Evolutionary conservation across 176 grass and related monocot species (phyloP).

Genomic region (Guadua angustifolia): DNA sequence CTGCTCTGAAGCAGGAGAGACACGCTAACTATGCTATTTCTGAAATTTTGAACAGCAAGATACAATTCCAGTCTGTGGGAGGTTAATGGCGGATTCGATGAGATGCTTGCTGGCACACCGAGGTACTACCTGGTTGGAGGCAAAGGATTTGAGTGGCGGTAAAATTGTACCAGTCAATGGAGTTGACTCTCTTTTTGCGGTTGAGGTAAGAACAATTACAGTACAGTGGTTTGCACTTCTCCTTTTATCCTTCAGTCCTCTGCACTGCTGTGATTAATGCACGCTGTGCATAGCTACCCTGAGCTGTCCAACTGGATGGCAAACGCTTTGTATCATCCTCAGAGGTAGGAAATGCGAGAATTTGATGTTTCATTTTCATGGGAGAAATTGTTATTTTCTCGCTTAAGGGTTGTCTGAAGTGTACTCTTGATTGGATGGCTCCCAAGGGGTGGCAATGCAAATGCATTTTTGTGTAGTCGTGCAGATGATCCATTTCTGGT

Average conservation of each 20-base stretch:
- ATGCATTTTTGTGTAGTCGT: not conserved
- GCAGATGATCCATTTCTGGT: not conserved
- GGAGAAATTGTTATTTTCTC: not conserved
- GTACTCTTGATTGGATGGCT: not conserved
- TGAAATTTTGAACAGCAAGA: constrained; percentile 30
- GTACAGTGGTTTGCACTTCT: constrained; percentile 1
- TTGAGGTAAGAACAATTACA: constrained; percentile 35
- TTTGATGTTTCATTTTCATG: not conserved
- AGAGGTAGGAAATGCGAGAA: not conserved
- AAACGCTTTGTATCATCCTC: not conserved
- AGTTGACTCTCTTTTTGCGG: constrained; percentile 46
- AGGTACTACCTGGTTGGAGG: constrained; percentile 53
- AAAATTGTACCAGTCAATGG: constrained; percentile 35
- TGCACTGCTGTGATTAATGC: not conserved
- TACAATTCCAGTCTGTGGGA: constrained; percentile 37
- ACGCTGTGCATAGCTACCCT: not conserved
- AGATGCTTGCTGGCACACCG: constrained; percentile 39
- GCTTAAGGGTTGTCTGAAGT: no score
- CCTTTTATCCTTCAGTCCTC: constrained; percentile 9
- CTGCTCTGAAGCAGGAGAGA: constrained; percentile 13
- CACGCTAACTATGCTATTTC: constrained; percentile 6
- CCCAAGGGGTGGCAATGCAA: not conserved
- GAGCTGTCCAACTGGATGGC: not conserved
- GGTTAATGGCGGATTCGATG: constrained; percentile 35
- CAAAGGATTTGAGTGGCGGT: constrained; percentile 28